Base-by-base conservation (phyloP, 345 rosid genomes). In the Corchorus olitorius region DNA sequence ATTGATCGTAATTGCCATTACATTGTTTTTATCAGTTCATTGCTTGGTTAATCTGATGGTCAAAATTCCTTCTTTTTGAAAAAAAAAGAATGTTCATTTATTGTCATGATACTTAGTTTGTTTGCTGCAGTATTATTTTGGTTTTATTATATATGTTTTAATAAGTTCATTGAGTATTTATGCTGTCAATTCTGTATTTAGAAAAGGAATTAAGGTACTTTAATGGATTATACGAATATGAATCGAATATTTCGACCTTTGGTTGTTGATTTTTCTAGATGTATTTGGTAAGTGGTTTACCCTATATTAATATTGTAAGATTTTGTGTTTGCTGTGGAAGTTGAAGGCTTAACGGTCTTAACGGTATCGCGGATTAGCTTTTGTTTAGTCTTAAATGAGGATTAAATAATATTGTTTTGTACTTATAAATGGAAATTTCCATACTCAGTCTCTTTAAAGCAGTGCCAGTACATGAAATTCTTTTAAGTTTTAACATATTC, bases 211-310 rank as follows among this genome's bases (percentile, higher is more conserved):
- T 34, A 52, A 70, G 48, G 17, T 70, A 53, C 14, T 53, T 70
- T 50, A 70, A 2, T 39, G 52, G 37, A 72, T 72, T 71, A n/a
- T 35, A 37, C 54, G 46, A 35, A 41, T 56, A 39, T 37, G n/a
- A 72, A 55, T 55, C 50, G 75, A 41, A 72, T 72, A 6, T 72
- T 55, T 13, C 17, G 45, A 53, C 46, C 27, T 70, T 14, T 9
- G 1, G 34, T 70, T 33, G 33, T 53, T 52, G 9, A 50, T 70
- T 34, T 27, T 35, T 10, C 58, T 9, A 14, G 39, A 48, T 3
- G 58, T 49, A 11, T 68, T 27, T 22, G 20, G 35, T 37, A 33
- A 46, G 50, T 43, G 46, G 10, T 12, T 33, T 33, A 9, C 34
- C 59, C 45, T 33, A 12, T 8, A 33, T 33, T 15, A 22, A 12